Conservation (phyloP, 208 protist species). For the Trypanosoma avium region DNA sequence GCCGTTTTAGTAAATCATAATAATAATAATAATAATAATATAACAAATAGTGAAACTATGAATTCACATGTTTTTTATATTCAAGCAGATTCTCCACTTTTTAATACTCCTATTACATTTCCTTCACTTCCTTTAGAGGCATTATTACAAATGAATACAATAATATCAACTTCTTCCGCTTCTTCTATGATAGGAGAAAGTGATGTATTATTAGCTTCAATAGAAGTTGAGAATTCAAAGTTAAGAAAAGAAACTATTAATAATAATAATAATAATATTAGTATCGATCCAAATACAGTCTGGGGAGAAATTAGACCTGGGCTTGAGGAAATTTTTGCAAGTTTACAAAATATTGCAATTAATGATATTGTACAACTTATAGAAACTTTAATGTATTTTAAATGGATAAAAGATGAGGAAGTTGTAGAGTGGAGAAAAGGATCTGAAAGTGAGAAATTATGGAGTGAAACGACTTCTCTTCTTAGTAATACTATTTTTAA, state of each 20-base stretch:
- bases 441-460: background rate
- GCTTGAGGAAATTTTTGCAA: conserved; percentile 2
- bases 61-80: background rate
- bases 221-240: background rate
- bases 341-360: background rate
- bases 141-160: background rate
- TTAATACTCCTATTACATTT: conserved; percentile 16
- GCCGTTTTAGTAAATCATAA: background rate
- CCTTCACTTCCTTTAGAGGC: conserved; percentile 10
- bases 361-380: conserved; percentile 29
- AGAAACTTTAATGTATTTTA: conserved; percentile 41
- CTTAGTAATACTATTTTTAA: too few species aligned
- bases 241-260: background rate
- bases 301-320: conserved; percentile 1
- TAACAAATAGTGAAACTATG: background rate
- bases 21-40: background rate
- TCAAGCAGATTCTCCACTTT: conserved; percentile 4
- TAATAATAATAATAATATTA: background rate
- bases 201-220: too few species aligned
- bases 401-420: conserved; percentile 44
- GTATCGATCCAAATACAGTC: background rate
- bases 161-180: background rate
- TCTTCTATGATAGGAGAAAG: too few species aligned
- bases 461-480: conserved; percentile 1
- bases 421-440: background rate